Conservation (phyloP, 2,329 filamentous ascomycete genomes). For the Nectriaceae sp. region DNA sequence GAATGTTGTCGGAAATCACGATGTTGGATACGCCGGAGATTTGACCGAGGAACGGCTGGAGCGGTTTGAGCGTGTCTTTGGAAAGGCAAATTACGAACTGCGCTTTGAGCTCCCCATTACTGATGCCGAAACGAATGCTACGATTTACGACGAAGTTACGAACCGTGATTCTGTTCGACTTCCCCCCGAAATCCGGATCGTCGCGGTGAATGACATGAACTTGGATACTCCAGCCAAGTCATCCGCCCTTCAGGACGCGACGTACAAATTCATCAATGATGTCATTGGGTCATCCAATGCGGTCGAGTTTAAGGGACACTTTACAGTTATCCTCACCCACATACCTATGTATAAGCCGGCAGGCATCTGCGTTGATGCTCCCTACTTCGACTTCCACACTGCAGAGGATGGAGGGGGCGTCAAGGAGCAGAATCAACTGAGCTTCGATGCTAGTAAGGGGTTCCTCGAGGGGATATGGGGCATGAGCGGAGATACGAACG, state of each 20-base stretch:
- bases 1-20: constrained; percentile 92
- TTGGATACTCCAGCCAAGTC: constrained; percentile 80
- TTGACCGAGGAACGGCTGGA: constrained; percentile 73
- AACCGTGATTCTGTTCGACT: constrained; percentile 51
- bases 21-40: constrained; percentile 95
- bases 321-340: constrained; percentile 87
- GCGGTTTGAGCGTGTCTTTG: constrained; percentile 84
- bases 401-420: constrained; percentile 69
- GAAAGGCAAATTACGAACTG: constrained; percentile 87
- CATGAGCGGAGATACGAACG: constrained; percentile 63
- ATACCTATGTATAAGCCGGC: constrained; percentile 84
- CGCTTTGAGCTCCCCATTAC: constrained; percentile 63
- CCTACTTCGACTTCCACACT: constrained; percentile 78
- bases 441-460: constrained; percentile 67
- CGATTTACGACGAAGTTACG: constrained; percentile 41
- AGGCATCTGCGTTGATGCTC: constrained; percentile 81
- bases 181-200: constrained; percentile 72
- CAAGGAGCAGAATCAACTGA: constrained; percentile 90
- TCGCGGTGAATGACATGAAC: constrained; percentile 92
- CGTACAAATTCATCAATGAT: constrained; percentile 75
- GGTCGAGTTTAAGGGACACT: constrained; percentile 63
- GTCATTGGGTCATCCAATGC: constrained; percentile 64
- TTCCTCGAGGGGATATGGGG: constrained; percentile 87
- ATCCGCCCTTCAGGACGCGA: constrained; percentile 68
- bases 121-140: constrained; percentile 40